These are phyloP conservation scores for Phytophthora europaea DNA, from an alignment of 352 stramenopile species.

Conservation along the genomic window DNA sequence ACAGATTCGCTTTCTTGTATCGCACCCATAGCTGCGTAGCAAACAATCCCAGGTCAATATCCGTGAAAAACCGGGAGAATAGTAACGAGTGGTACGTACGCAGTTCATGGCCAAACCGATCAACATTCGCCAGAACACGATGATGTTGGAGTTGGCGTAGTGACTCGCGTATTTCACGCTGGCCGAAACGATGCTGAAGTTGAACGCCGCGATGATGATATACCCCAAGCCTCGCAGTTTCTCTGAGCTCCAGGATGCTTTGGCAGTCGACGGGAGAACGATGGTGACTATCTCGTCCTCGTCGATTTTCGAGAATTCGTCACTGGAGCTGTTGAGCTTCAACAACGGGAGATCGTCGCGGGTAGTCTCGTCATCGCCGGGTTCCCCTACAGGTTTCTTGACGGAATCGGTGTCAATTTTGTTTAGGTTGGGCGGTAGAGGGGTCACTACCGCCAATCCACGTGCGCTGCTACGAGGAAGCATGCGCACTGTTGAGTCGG, in stretches of 20 bases:
- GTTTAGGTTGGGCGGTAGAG: constrained; percentile 18
- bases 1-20: constrained; percentile 45
- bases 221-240: constrained; percentile 44
- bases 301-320: constrained; percentile 14
- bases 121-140: constrained; percentile 62
- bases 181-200: constrained; percentile 67
- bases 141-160: constrained; percentile 54
- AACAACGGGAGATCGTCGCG: constrained; percentile 28
- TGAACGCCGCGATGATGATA: constrained; percentile 58
- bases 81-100: constrained; percentile 27
- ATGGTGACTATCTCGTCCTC: constrained; percentile 14
- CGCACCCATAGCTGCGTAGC: constrained; percentile 42
- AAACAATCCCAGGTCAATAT: neutral
- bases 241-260: constrained; percentile 14
- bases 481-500: constrained; percentile 18
- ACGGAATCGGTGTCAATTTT: constrained; percentile 5
- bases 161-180: constrained; percentile 65
- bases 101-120: constrained; percentile 58
- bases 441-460: constrained; percentile 17
- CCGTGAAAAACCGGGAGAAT: too few relatives aligned
- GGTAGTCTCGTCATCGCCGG: neutral
- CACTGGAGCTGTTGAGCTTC: neutral
- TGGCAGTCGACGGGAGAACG: constrained; percentile 11
- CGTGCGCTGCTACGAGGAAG: constrained; percentile 24
- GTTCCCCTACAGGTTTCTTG: neutral